Percentiles rank a stretch among this genome's conserved stretches.
Evolutionary conservation across 495 filamentous ascomycete species (phyloP).

Genomic region (Podospora didyma): DNA sequence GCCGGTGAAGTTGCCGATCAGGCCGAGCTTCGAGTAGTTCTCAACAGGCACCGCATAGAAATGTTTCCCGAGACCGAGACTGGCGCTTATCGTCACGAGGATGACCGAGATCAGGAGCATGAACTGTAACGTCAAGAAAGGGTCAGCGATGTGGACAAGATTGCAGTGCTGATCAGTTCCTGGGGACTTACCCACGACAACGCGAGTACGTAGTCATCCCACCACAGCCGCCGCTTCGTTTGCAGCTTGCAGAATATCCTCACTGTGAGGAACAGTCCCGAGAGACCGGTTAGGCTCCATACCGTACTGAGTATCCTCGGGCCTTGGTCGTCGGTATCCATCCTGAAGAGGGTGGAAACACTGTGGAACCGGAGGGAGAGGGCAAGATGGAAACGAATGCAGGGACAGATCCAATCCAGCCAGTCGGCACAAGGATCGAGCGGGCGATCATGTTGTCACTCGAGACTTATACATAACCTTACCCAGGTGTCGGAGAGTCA

Average conservation of each 20-base stretch:
- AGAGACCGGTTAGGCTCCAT: slow-evolving; percentile 23
- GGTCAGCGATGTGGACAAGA: background rate
- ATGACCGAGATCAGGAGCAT: slow-evolving; percentile 17
- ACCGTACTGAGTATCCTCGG: slow-evolving; percentile 17
- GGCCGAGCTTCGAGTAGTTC: slow-evolving; percentile 15
- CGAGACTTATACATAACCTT: background rate
- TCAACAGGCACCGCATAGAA: slow-evolving; percentile 15
- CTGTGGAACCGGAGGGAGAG: background rate
- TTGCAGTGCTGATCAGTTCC: background rate
- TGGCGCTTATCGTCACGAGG: slow-evolving; percentile 20
- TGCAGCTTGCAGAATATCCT: slow-evolving; percentile 30
- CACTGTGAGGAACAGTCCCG: slow-evolving; percentile 25
- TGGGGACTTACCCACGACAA: slow-evolving; percentile 32
- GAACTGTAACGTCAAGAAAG: slow-evolving; percentile 1
- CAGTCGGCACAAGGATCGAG: background rate
- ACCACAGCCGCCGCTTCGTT: slow-evolving; percentile 26
- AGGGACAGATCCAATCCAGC: background rate
- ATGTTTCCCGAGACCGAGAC: slow-evolving; percentile 27
- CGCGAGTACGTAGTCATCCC: slow-evolving; percentile 34
- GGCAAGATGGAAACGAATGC: background rate
- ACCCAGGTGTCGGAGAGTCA: background rate
- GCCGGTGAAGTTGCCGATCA: slow-evolving; percentile 24
- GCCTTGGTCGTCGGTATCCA: slow-evolving; percentile 18
- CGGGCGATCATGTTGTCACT: background rate
- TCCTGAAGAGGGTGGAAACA: slow-evolving; percentile 3